A percentile compares a stretch with the other conserved stretches of the same genome.
phyloP scores from a whole-genome alignment of 2,329 filamentous ascomycete species.

The Colletotrichum musae region DNA sequence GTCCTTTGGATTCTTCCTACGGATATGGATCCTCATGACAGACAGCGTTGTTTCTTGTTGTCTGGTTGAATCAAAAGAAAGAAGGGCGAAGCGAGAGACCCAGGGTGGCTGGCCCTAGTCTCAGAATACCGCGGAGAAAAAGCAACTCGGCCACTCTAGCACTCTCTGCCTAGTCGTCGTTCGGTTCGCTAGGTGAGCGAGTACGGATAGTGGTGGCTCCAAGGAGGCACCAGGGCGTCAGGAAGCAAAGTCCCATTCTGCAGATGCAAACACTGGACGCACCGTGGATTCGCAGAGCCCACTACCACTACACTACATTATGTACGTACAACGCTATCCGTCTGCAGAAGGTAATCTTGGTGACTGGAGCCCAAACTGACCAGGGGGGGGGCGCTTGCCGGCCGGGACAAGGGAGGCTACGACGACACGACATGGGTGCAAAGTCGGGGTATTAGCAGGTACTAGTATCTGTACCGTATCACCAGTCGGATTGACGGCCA shows the following conservation, averaged over 20 bases:
- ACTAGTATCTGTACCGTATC: not conserved
- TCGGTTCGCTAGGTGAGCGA: not conserved
- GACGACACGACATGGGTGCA: not conserved
- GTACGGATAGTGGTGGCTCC: constrained; percentile 3
- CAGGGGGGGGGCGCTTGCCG: not conserved
- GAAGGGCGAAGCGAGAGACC: constrained; percentile 29
- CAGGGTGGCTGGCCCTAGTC: constrained; percentile 39
- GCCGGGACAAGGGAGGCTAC: constrained; percentile 20
- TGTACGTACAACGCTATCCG: constrained; percentile 20
- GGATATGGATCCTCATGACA: not conserved
- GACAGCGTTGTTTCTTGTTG: constrained; percentile 19
- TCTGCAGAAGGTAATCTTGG: constrained; percentile 26
- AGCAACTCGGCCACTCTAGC: constrained; percentile 25
- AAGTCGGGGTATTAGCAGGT: not conserved
- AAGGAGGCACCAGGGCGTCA: not conserved
- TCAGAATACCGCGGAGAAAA: constrained; percentile 37
- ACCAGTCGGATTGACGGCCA: too few species aligned
- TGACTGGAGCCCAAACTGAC: constrained; percentile 21
- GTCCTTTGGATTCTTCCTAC: constrained; percentile 8
- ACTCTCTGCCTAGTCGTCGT: constrained; percentile 16
- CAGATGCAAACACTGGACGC: not conserved
- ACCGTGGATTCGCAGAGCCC: constrained; percentile 10
- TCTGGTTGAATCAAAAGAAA: constrained; percentile 33
- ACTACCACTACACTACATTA: constrained; percentile 3
- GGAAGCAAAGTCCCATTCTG: constrained; percentile 18